These are phyloP conservation scores for Dissophora ornata DNA, from an alignment of 192 early-diverging fungal genomes.

Conservation along the genomic window DNA sequence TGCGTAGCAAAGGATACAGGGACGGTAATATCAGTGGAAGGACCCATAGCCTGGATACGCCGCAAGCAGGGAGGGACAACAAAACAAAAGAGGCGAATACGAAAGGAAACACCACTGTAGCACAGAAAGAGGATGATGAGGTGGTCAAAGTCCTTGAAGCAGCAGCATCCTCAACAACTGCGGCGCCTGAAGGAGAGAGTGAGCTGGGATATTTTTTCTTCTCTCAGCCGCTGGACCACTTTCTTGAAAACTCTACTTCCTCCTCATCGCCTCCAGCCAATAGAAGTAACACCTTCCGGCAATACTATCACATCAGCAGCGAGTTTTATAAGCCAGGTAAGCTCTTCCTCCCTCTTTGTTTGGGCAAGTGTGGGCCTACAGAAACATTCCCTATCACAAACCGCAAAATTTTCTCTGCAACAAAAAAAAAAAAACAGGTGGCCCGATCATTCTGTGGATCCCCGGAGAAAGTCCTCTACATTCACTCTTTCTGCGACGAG, in stretches of 20 bases:
- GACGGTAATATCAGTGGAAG: no score
- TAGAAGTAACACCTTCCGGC: constrained; percentile 18
- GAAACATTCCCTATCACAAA: no score
- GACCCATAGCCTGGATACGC: no score
- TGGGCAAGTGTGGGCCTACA: no score
- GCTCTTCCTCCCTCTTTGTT: not conserved
- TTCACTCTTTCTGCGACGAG: constrained; percentile 28
- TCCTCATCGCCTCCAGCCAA: not conserved
- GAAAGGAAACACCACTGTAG: not conserved
- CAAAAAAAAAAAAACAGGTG: no score
- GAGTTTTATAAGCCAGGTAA: constrained; percentile 52
- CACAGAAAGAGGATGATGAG: no score
- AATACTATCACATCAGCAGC: constrained; percentile 32
- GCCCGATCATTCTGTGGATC: constrained; percentile 40
- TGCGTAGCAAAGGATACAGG: no score
- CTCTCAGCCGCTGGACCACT: constrained; percentile 29
- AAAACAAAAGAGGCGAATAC: no score
- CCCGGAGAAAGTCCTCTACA: constrained; percentile 44
- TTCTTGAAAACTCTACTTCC: not conserved
- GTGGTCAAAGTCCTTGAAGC: not conserved
- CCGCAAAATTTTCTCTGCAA: no score
- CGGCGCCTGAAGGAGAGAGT: not conserved
- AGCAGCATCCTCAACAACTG: not conserved
- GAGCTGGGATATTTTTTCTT: constrained; percentile 26
- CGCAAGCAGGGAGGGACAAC: no score